These are phyloP conservation scores for Penicillium psychrosexuale DNA, from an alignment of 2,329 filamentous ascomycete genomes.

Conservation along the genomic window DNA sequence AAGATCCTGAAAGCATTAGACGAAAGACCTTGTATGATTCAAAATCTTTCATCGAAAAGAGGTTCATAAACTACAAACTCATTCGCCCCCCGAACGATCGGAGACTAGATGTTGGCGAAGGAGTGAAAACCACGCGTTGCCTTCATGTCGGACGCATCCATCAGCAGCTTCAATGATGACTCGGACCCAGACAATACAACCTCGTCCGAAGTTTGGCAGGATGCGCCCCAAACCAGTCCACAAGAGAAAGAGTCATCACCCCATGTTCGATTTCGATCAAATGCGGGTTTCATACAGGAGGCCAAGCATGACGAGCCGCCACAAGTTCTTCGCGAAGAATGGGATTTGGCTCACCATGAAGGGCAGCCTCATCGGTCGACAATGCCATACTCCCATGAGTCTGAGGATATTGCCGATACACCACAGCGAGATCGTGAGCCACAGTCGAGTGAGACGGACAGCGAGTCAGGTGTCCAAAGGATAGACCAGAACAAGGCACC, in stretches of 20 bases:
- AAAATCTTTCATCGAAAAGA: background rate
- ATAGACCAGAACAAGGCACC: constrained; percentile 1
- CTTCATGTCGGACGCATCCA: constrained; percentile 6
- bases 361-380: constrained; percentile 15
- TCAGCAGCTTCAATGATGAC: background rate
- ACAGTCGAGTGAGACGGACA: background rate
- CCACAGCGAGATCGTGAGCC: constrained; percentile 1
- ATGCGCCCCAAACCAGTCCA: constrained; percentile 1
- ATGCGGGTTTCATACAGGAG: background rate
- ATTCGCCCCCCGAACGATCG: too few relatives aligned
- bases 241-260: background rate
- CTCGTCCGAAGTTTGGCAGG: background rate
- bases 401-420: constrained; percentile 30
- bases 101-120: background rate
- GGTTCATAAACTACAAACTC: background rate
- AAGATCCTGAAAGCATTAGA: background rate
- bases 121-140: background rate
- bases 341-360: constrained; percentile 10
- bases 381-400: constrained; percentile 24
- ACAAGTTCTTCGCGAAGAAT: constrained; percentile 9
- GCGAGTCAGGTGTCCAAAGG: background rate
- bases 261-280: constrained; percentile 20
- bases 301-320: constrained; percentile 4
- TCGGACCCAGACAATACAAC: constrained; percentile 3
- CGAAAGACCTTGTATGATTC: background rate